These are phyloP conservation scores for Auriculariales sp. DNA, from an alignment of 768 basidiomycete genomes.

Conservation along the genomic window DNA sequence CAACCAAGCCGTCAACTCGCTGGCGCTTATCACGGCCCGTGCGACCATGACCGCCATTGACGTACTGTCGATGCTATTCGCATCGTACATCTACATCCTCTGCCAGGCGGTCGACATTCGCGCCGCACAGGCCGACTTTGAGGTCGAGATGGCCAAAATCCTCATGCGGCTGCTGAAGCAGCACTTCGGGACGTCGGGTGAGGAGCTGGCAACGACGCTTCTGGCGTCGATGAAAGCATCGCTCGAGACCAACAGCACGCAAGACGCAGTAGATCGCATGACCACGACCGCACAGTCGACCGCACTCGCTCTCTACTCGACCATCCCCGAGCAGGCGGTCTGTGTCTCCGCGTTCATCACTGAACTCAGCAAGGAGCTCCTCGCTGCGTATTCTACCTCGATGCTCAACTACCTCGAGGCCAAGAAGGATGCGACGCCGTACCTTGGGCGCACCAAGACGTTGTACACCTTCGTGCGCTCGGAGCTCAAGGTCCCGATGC, in stretches of 20 bases:
- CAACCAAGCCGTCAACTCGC: slow-evolving; percentile 81
- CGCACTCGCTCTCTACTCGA: slow-evolving; percentile 51
- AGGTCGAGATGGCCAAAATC: slow-evolving; percentile 30
- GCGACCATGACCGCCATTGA: slow-evolving; percentile 68
- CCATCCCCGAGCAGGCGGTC: slow-evolving; percentile 17
- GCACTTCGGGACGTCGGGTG: slow-evolving; percentile 25
- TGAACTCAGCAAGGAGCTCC: slow-evolving; percentile 9
- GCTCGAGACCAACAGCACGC: slow-evolving; percentile 51
- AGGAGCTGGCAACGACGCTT: slow-evolving; percentile 23
- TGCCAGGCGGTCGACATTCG: slow-evolving; percentile 83
- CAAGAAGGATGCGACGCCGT: slow-evolving; percentile 44
- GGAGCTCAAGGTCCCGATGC: slow-evolving; percentile 63
- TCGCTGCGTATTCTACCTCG: slow-evolving; percentile 13
- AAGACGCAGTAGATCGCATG: slow-evolving; percentile 64
- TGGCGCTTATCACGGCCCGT: slow-evolving; percentile 72
- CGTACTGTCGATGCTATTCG: slow-evolving; percentile 56
- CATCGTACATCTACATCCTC: slow-evolving; percentile 63
- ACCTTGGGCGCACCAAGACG: slow-evolving; percentile 51
- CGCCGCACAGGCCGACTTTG: slow-evolving; percentile 55
- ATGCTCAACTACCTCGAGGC: slow-evolving; percentile 45
- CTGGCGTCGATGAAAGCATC: slow-evolving; percentile 29
- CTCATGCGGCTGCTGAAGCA: slow-evolving; percentile 32
- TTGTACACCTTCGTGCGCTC: slow-evolving; percentile 68
- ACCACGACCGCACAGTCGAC: slow-evolving; percentile 48
- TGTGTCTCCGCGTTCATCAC: slow-evolving; percentile 14